phyloP scores from a whole-genome alignment of 2,329 filamentous ascomycete species.

The Xylaria polymorpha region DNA sequence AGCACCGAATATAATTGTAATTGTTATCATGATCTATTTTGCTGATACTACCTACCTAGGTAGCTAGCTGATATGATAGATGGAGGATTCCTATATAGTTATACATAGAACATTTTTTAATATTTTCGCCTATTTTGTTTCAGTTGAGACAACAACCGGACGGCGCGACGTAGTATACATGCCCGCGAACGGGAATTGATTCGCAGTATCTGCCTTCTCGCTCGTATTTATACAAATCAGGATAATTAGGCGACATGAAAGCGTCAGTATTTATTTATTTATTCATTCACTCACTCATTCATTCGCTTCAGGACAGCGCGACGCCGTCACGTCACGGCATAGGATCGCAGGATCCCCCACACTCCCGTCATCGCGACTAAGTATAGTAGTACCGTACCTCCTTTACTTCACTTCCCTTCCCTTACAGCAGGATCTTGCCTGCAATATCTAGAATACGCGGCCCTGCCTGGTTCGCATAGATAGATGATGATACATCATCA shows the following conservation, averaged over 20 bases:
- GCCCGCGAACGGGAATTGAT: background rate
- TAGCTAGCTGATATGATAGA: background rate
- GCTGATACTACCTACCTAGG: background rate
- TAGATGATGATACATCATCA: background rate
- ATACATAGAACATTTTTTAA: too few species aligned
- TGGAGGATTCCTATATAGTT: too few species aligned
- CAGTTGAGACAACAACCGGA: background rate
- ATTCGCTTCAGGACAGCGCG: too few species aligned
- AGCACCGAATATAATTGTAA: background rate
- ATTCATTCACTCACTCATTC: too few species aligned
- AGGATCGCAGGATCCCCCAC: slow-evolving; percentile 10
- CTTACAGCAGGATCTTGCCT: background rate
- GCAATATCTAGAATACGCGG: background rate
- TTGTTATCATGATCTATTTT: background rate
- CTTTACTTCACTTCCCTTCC: background rate
- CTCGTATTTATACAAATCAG: background rate
- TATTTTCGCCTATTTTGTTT: background rate
- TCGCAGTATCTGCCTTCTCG: too few species aligned
- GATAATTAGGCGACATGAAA: too few species aligned
- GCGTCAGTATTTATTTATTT: background rate
- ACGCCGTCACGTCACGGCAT: background rate
- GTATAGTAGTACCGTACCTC: background rate
- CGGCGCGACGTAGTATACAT: background rate
- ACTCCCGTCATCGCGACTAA: slow-evolving; percentile 3
- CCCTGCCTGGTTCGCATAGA: background rate